Evolutionary conservation across 208 protist species (phyloP).

Genomic region (Wallacemonas rigidus): DNA sequence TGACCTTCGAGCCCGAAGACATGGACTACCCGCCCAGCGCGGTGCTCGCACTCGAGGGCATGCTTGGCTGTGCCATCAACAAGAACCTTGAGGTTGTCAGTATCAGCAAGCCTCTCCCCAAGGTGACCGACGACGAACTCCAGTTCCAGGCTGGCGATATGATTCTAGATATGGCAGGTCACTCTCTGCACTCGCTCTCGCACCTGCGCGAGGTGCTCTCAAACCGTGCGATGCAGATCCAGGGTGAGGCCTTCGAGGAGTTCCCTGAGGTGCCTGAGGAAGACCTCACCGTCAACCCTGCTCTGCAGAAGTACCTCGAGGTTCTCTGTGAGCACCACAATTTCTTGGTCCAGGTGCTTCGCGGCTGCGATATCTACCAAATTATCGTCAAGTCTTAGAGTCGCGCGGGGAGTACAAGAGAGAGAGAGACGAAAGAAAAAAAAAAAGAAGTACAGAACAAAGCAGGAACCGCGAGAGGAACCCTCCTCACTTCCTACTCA

Average conservation of each 20-base stretch:
- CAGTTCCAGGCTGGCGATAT: constrained; percentile 89
- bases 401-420: constrained; percentile 10
- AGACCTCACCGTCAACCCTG: constrained; percentile 65
- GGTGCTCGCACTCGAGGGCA: constrained; percentile 75
- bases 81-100: constrained; percentile 87
- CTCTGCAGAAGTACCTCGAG: constrained; percentile 86
- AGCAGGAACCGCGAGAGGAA: too few species aligned
- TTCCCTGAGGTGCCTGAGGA: constrained; percentile 66
- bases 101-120: constrained; percentile 68
- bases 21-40: constrained; percentile 85
- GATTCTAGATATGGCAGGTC: constrained; percentile 84
- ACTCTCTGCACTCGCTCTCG: constrained; percentile 83
- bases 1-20: constrained; percentile 83
- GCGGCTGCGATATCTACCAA: constrained; percentile 85
- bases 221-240: constrained; percentile 79
- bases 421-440: constrained; percentile 18
- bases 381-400: constrained; percentile 83
- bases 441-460: not conserved
- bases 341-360: constrained; percentile 86
- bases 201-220: constrained; percentile 85
- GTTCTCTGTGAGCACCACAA: constrained; percentile 90
- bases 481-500: too few species aligned
- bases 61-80: constrained; percentile 84
- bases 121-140: constrained; percentile 63
- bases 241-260: constrained; percentile 75